These are phyloP conservation scores for Zymoseptoria ardabiliae DNA, from an alignment of 2,329 filamentous ascomycete species.

Conservation along the genomic window DNA sequence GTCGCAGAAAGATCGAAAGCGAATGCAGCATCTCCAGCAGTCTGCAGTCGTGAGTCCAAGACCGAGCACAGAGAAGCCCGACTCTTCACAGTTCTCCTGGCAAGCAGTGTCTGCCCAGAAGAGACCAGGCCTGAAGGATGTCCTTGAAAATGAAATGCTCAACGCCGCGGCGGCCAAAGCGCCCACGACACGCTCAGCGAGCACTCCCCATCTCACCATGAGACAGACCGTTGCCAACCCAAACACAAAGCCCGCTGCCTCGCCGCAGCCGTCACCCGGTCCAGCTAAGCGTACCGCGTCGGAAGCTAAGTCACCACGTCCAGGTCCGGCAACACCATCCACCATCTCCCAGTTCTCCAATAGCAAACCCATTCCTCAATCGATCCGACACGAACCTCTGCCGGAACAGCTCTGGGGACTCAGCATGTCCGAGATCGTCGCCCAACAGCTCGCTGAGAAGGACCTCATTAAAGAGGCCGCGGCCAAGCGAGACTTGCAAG, in stretches of 20 bases:
- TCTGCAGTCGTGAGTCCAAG: slow-evolving; percentile 28
- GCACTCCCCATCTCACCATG: slow-evolving; percentile 51
- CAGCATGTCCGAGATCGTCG: slow-evolving; percentile 81
- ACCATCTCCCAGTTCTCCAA: slow-evolving; percentile 25
- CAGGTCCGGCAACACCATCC: slow-evolving; percentile 3
- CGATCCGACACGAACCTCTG: slow-evolving; percentile 46
- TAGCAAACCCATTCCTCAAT: slow-evolving; percentile 35
- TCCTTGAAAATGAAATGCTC: slow-evolving; percentile 34
- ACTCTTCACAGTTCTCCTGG: slow-evolving; percentile 46
- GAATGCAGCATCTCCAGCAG: slow-evolving; percentile 61
- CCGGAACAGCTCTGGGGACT: slow-evolving; percentile 59
- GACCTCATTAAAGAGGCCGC: slow-evolving; percentile 73
- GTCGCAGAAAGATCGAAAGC: slow-evolving; percentile 90
- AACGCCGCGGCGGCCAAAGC: slow-evolving; percentile 24
- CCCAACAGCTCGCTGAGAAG: slow-evolving; percentile 78
- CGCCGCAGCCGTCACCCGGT: slow-evolving; percentile 8
- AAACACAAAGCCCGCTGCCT: slow-evolving; percentile 15
- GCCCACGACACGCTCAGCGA: slow-evolving; percentile 22
- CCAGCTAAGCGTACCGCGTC: slow-evolving; percentile 13
- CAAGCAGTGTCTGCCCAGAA: slow-evolving; percentile 51
- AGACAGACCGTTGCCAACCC: slow-evolving; percentile 52
- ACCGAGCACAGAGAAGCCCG: background rate
- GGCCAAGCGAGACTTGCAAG: slow-evolving; percentile 80
- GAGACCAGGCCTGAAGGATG: slow-evolving; percentile 44
- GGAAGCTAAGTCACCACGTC: slow-evolving; percentile 4